Base-by-base conservation (phyloP, 306 rosid species). In the Inga laurina region DNA sequence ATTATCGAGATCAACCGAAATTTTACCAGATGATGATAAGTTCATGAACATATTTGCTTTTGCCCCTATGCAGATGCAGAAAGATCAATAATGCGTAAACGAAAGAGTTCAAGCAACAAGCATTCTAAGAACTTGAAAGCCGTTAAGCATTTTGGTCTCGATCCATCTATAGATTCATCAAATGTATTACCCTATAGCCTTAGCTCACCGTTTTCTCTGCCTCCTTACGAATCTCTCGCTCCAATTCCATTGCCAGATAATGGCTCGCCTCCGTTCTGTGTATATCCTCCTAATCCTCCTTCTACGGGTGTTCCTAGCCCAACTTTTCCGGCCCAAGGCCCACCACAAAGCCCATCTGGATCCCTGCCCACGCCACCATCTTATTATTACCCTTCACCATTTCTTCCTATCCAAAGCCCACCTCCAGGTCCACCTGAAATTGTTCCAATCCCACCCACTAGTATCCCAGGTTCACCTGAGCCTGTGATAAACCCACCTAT, bases 171-270 rank as follows among this genome's bases (percentile, higher is more conserved):
- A 66, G 87, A 65, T 68, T 79, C 90, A 43, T 73, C 97, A 76
- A 92, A 87, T 77, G 77, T 75, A 64, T 88, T 91, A 80, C 80
- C 99, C 27, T 96, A 96, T 65, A 88, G 87, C 83, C 82, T 90
- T 21, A 88, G 91, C 79, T 92, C 99, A 68, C 97, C 99, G 43
- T 82, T 87, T 4, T 85, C 96, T 62, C 70, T 93, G 82, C 97
- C 94, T 54, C 93, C 98, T 62, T 96, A 90, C 75, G 99, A 94
- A 68, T 90, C 98, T 41, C 84, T 93, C 3, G 83, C 95, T 76
- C 95, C 97, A 51, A 62, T 81, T 64, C 81, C 97, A 74, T 51
- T 86, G 61, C 89, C 89, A 8, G 90, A 82, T 67, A 92, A 86
- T 75, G 84, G 86, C 51, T 87, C 97, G 70, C 95, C 99, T 69